Evolutionary conservation across 169 alveolate species (phyloP), one percentile per base, ranked within the genome.

Genomic region (Cryptosporidium bovis): DNA sequence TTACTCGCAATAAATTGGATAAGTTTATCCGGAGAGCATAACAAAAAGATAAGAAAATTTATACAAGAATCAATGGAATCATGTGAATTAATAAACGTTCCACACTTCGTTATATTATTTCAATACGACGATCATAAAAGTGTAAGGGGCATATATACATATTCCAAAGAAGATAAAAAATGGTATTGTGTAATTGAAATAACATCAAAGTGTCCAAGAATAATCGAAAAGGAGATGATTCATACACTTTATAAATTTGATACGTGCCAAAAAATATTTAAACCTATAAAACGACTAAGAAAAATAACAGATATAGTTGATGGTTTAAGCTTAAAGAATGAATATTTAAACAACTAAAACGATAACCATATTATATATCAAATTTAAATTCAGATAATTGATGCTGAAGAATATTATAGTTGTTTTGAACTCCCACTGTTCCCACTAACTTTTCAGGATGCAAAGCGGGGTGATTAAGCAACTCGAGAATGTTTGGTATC

Each of bases 51-150:
- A 20, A 18, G 87, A 60, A 77, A 62, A 31, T 77, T 77, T 62
- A 64, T 77, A 24, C n/a, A 27, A 16, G 87, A 77, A 18, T 77
- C 87, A 40, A 77, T 77, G 71, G 53, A 77, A 16, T 77, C 87
- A 20, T n/a, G 31, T 12, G 77, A 77, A 27, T 24, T 77, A 31
- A 77, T 56, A 31, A 27, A 77, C 16, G 50, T 77, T 10, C 71
- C 71, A 33, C 87, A 77, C 46, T 77, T 77, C 34, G 50, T 77
- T 6, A 77, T 77, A 36, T 48, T 77, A 33, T 77, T 77, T 40
- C 87, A 77, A 34, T 77, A 77, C 48, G 87, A 77, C 24, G 87
- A 77, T 29, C 87, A 77, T n/a, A 77, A 77, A 48, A 71, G 87
- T 18, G 55, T 77, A 16, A 34, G 87, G 5, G 87, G 87, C 15